Evolutionary conservation across 163 green algal species (phyloP), one percentile per base, ranked within the genome.

Genomic region (Smithsoniella earleae): DNA sequence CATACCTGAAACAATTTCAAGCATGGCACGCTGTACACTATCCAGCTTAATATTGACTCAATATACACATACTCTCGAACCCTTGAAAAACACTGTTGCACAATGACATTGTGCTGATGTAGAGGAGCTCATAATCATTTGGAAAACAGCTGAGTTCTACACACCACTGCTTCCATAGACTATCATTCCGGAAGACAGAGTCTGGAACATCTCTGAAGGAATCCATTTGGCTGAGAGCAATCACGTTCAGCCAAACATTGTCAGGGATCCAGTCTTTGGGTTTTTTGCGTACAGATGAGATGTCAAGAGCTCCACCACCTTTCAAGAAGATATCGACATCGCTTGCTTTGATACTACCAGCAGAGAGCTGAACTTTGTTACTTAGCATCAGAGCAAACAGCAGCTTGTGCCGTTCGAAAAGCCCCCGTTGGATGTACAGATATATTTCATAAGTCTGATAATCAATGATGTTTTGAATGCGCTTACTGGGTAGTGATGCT

Each of bases 321-420:
- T 93, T 91, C n/a, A 96, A 82, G 82, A 96, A 94, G 4, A 92
- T 76, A 74, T 93, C 86, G 55, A 96, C 75, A 73, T 92, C 89
- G 22, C 75, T 65, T 0, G 75, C 52, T 73, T 79, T 81, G 36
- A 82, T 81, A 78, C 85, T 85, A 76, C 79, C 82, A 13, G 82
- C 82, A n/a, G 45, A 82, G 36, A 82, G 62, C 33, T 89, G 80
- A 40, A 96, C 81, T 76, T 89, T 89, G 77, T 87, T 90, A 64
- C 91, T 87, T 40, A 96, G 84, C 88, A 96, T 95, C 33, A 96
- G 85, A 30, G 89, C 86, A 77, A 97, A 97, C 72, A 92, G 88
- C 46, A 95, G 76, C 84, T 95, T 96, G 87, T 97, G 88, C 16
- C 86, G 81, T 84, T 97, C 91, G 84, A 96, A 97, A 54, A 97